Evolutionary conservation across 257 asterid genomes (phyloP), one percentile per base, ranked within the genome.

Genomic region (Jasminum sambac): DNA sequence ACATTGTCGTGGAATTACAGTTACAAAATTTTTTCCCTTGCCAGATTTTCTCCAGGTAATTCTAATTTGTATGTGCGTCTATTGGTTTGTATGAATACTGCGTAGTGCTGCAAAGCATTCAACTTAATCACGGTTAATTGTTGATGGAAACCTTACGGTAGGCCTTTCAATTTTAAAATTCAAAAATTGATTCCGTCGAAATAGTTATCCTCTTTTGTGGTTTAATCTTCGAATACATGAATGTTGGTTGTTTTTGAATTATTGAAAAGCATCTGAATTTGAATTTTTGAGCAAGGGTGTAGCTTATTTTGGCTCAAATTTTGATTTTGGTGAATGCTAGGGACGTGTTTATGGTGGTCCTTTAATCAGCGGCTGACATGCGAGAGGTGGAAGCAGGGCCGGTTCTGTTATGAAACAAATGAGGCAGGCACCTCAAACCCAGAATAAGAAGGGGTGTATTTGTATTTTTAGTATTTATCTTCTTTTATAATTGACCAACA

Each of bases 351-450:
- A 37, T 70, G 85, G 72, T 63, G 70, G 76, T 69, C 23, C 74
- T 76, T 23, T 83, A 72, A 75, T 72, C 59, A 58, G 40, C 16
- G 68, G 41, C 80, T 74, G 74, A 59, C 81, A 75, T 74, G 86
- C 84, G 74, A 46, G 78, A 43, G 71, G 67, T 67, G 76, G 61
- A 63, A 72, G 76, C n/a, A n/a, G n/a, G n/a, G n/a, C n/a, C n/a
- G n/a, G n/a, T n/a, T n/a, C n/a, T n/a, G n/a, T n/a, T n/a, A n/a
- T n/a, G n/a, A n/a, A n/a, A n/a, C n/a, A n/a, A n/a, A n/a, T n/a
- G n/a, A n/a, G n/a, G n/a, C n/a, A n/a, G n/a, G n/a, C n/a, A n/a
- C n/a, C n/a, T n/a, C n/a, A n/a, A n/a, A n/a, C n/a, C n/a, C n/a
- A n/a, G n/a, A n/a, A n/a, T n/a, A n/a, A n/a, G n/a, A n/a, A n/a